Evolutionary conservation across 495 filamentous ascomycete species (phyloP).

Genomic region (Penicillium ochrochloron): DNA sequence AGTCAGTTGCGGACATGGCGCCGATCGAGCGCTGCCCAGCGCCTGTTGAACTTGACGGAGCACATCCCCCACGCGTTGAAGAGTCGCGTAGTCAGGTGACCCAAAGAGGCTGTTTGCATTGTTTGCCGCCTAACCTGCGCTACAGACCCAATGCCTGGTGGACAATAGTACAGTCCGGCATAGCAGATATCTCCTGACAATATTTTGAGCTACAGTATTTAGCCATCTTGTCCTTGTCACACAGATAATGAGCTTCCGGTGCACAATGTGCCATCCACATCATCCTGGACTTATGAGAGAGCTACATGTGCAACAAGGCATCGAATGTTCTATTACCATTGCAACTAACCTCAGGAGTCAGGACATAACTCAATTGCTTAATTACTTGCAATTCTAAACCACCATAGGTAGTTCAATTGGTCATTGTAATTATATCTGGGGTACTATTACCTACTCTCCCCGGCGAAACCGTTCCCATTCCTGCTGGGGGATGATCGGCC

Average conservation of each 20-base stretch:
- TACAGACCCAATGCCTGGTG: too few species aligned
- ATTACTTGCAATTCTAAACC: background rate
- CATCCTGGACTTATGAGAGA: too few species aligned
- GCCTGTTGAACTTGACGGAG: background rate
- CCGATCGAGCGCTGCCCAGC: constrained; percentile 5
- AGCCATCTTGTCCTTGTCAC: too few species aligned
- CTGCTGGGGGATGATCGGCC: background rate
- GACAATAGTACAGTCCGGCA: too few species aligned
- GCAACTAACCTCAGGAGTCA: background rate
- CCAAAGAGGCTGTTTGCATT: constrained; percentile 3
- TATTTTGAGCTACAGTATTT: too few species aligned
- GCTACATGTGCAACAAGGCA: background rate
- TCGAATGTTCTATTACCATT: background rate
- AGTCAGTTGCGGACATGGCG: constrained; percentile 29
- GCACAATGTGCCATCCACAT: too few species aligned
- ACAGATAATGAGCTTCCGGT: too few species aligned
- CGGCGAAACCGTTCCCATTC: background rate
- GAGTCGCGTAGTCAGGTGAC: constrained; percentile 15
- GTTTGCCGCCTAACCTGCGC: background rate
- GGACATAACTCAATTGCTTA: background rate
- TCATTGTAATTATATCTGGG: background rate
- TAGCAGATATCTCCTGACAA: too few species aligned
- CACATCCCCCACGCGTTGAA: constrained; percentile 8
- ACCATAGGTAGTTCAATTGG: background rate
- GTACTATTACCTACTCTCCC: background rate